These are phyloP conservation scores for Arthroderma sp. DNA, from an alignment of 2,329 filamentous ascomycete genomes.

Conservation along the genomic window DNA sequence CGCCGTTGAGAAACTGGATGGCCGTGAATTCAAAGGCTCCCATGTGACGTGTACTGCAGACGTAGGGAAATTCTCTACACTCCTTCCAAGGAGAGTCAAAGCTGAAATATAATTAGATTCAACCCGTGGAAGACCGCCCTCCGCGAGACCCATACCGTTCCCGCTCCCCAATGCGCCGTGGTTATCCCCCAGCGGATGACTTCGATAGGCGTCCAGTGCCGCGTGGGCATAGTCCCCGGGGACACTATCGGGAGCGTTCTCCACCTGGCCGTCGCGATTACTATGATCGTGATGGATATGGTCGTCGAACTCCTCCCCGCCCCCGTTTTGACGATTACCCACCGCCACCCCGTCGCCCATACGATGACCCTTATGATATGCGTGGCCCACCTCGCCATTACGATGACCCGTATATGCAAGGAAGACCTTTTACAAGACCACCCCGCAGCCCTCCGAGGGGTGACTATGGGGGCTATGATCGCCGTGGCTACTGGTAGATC, in stretches of 20 bases:
- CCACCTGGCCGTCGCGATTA: constrained; percentile 66
- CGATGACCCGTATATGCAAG: constrained; percentile 47
- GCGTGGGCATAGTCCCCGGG: constrained; percentile 72
- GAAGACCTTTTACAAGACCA: constrained; percentile 36
- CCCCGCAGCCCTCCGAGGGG: constrained; percentile 28
- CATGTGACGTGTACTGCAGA: constrained; percentile 77
- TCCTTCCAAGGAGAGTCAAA: constrained; percentile 12
- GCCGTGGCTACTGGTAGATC: constrained; percentile 33
- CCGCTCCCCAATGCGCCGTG: constrained; percentile 60
- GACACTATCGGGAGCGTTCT: constrained; percentile 78
- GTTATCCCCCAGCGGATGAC: constrained; percentile 54
- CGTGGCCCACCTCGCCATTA: constrained; percentile 39
- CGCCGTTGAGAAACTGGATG: constrained; percentile 89
- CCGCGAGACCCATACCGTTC: constrained; percentile 61
- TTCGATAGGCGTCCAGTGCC: constrained; percentile 72
- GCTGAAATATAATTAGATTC: constrained; percentile 43
- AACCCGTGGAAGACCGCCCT: constrained; percentile 54
- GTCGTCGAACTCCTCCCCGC: constrained; percentile 67
- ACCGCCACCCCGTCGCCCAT: constrained; percentile 41
- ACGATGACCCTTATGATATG: constrained; percentile 48
- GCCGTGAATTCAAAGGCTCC: constrained; percentile 81
- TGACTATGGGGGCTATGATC: constrained; percentile 31
- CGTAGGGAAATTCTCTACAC: constrained; percentile 41
- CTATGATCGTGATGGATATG: constrained; percentile 65
- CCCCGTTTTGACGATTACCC: constrained; percentile 56